A percentile compares a stretch with the other conserved stretches of the same genome.
phyloP scores from a whole-genome alignment of 2,329 filamentous ascomycete genomes.

The Dendrostoma leiphaemia region DNA sequence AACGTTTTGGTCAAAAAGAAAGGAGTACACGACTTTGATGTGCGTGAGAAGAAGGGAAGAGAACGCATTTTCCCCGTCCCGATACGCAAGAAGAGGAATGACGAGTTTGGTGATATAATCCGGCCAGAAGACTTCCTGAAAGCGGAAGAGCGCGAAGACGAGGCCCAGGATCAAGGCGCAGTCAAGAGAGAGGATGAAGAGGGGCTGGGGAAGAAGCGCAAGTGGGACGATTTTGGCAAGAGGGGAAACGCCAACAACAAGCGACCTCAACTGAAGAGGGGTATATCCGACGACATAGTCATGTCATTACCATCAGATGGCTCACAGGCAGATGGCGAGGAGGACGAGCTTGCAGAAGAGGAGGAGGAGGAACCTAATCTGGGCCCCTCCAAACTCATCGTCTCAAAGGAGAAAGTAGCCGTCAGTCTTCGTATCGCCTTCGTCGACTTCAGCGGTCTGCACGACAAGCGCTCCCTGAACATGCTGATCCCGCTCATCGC shows the following conservation, averaged over 20 bases:
- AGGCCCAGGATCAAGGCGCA: slow-evolving; percentile 59
- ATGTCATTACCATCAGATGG: slow-evolving; percentile 33
- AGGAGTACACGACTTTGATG: slow-evolving; percentile 89
- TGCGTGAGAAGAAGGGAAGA: slow-evolving; percentile 84
- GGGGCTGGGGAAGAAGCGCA: slow-evolving; percentile 84
- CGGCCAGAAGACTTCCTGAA: slow-evolving; percentile 90
- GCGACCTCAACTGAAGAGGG: slow-evolving; percentile 50
- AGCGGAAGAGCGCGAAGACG: slow-evolving; percentile 84
- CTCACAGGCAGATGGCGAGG: slow-evolving; percentile 43
- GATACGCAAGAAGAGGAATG: slow-evolving; percentile 72
- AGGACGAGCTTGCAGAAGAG: slow-evolving; percentile 59
- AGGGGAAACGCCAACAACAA: slow-evolving; percentile 53
- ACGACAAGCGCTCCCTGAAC: slow-evolving; percentile 89
- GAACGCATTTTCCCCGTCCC: slow-evolving; percentile 91
- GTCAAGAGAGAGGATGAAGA: slow-evolving; percentile 53
- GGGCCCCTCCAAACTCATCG: slow-evolving; percentile 75
- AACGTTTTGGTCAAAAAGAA: slow-evolving; percentile 87
- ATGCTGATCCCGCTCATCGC: slow-evolving; percentile 94
- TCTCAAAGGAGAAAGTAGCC: slow-evolving; percentile 60
- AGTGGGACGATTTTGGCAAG: slow-evolving; percentile 74
- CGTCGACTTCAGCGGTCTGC: slow-evolving; percentile 88
- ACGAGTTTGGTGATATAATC: slow-evolving; percentile 89
- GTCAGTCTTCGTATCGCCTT: slow-evolving; percentile 77
- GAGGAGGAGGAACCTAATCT: slow-evolving; percentile 44
- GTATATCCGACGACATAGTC: slow-evolving; percentile 45